Base-by-base conservation (phyloP, 257 asterid species). In the Verbena officinalis region DNA sequence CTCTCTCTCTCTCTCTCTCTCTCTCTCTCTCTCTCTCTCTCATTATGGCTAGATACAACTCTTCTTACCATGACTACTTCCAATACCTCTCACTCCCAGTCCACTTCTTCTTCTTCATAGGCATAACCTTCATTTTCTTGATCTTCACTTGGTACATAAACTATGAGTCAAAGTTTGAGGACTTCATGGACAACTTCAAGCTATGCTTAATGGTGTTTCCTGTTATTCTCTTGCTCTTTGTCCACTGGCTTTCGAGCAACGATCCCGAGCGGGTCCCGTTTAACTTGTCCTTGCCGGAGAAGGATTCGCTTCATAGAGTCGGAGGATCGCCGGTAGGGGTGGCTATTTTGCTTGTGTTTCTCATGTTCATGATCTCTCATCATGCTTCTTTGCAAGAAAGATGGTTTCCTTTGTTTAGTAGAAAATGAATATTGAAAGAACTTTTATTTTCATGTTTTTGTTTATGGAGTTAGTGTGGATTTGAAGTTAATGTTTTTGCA, bases 321-420 rank as follows among this genome's bases (percentile, higher is more conserved):
- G 94, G 90, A 27, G 90, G 88, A 40, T 86, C 90, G 8, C 83
- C 94, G 0, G 55, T 76, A 9, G 90, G 94, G 4, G 88, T 86
- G 56, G 90, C 71, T 3, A 40, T 75, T 55, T 54, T 86, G 60
- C 80, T 83, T 24, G 14, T 83, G 43, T 63, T 83, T 59, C 78
- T 86, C 17, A 62, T 86, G 16, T 68, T 86, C 75, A 69, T 86
- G 90, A 71, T 71, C 61, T 68, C 84, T 70, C 84, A 83, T 65
- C 94, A 78, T 36, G 23, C 64, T 70, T 77, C 84, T 62, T 14
- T 86, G 16, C 86, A 71, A 22, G 90, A 83, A 68, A 79, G 78
- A 34, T 83, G 82, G 90, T 86, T 83, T 55, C 94, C 94, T 24
- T 73, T 81, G 73, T 81, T 86, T 40, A 61, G 76, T 22, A 71